Evolutionary conservation across 2,329 filamentous ascomycete genomes (phyloP), one percentile per base, ranked within the genome.

Genomic region (Aulographum hederae): DNA sequence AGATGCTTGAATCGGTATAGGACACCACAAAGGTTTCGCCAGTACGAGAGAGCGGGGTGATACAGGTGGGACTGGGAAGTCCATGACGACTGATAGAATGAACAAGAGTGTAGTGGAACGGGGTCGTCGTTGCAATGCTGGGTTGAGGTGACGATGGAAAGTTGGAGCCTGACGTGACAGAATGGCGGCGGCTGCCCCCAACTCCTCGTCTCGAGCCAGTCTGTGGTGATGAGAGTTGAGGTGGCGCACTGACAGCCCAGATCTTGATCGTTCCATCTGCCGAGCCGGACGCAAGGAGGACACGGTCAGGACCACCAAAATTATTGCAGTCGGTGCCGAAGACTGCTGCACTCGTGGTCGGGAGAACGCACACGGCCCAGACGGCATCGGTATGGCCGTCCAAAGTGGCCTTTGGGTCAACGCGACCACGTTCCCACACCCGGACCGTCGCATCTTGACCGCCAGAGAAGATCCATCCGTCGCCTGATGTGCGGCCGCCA

Each of bases 391-490:
- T 92, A 47, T 95, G 89, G 1, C 85, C 86, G 41, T 94, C 82
- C 3, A 98, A 63, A 1, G 84, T 93, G 2, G 84, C 84, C 54
- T 95, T 95, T 5, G 89, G 84, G 48, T 95, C 89, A 19, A 98
- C 82, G 29, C 86, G 67, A 18, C 86, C 86, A 31, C 85, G 72
- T 53, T 98, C 86, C 89, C 89, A 98, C 0, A 98, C 84, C 18
- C 85, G 73, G 23, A 98, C 74, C 5, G 82, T 92, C 13, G 80
- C 73, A 53, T 98, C 89, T 51, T 94, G 84, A 3, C 89, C 89
- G 37, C 89, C 89, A 4, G 86, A 95, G 54, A 98, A 98, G 41
- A 98, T 85, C 89, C 89, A 98, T 18, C 89, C 89, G 44, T 95
- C 89, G 19, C 86, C 86, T 43, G 78, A 73, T 5, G 80, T 81